These are phyloP conservation scores for Starmera quercuum DNA, from an alignment of 805 yeast species.

Conservation along the genomic window DNA sequence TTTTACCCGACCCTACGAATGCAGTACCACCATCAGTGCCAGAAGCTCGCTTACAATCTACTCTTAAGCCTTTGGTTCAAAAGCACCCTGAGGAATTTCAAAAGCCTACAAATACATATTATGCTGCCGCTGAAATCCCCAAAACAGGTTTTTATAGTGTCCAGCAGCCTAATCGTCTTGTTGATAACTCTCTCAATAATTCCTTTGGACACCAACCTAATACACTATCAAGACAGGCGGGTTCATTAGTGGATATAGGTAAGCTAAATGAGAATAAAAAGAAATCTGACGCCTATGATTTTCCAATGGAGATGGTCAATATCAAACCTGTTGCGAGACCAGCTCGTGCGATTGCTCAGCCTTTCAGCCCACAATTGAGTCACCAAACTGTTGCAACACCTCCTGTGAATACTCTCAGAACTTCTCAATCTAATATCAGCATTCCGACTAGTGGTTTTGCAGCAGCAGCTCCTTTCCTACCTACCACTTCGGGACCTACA, in stretches of 20 bases:
- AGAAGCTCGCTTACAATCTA: constrained; percentile 6
- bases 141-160: no score
- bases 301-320: constrained; percentile 50
- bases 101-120: not conserved
- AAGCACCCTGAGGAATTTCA: not conserved
- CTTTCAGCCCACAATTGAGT: not conserved
- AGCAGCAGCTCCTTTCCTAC: constrained; percentile 10
- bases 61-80: not conserved
- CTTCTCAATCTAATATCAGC: constrained; percentile 2
- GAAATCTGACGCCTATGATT: constrained; percentile 73
- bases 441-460: constrained; percentile 8
- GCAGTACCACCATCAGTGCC: not conserved
- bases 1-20: constrained; percentile 1
- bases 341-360: constrained; percentile 1
- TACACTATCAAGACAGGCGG: no score
- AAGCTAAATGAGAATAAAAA: constrained; percentile 41
- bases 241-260: constrained; percentile 18
- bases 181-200: no score
- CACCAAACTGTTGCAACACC: not conserved
- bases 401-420: no score
- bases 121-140: no score
- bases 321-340: constrained; percentile 17
- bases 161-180: no score
- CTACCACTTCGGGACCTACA: constrained; percentile 1
- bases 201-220: no score